phyloP scores from a whole-genome alignment of 805 yeast species.

The Yarrowia yakushimensis region DNA sequence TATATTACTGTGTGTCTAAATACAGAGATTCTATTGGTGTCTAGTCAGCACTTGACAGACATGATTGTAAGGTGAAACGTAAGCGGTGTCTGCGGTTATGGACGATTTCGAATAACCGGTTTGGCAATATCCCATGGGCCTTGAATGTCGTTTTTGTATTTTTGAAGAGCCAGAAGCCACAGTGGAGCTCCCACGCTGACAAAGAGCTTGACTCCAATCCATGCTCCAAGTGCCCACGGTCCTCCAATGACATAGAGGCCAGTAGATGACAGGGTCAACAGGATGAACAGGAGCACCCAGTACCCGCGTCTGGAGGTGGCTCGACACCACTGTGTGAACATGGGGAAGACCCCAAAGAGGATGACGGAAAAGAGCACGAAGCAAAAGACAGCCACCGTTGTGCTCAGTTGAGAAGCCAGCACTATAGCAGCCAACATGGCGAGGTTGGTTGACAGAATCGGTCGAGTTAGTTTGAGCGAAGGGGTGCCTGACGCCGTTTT shows the following conservation, averaged over 20 bases:
- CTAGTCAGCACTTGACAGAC: constrained; percentile 25
- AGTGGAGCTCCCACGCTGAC: constrained; percentile 61
- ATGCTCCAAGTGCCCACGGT: constrained; percentile 42
- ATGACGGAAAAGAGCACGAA: constrained; percentile 74
- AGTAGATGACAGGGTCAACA: constrained; percentile 29
- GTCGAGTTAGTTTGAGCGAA: constrained; percentile 33
- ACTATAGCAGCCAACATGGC: constrained; percentile 84
- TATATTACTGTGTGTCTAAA: background rate
- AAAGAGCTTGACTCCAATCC: constrained; percentile 49
- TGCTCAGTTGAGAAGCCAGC: constrained; percentile 76
- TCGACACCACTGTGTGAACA: constrained; percentile 60
- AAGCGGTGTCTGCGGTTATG: background rate
- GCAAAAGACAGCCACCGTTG: constrained; percentile 75
- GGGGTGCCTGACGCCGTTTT: constrained; percentile 31
- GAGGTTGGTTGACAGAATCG: constrained; percentile 72
- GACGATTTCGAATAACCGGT: constrained; percentile 48
- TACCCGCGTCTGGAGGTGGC: constrained; percentile 36
- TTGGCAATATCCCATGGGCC: constrained; percentile 94
- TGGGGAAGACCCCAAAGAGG: constrained; percentile 67
- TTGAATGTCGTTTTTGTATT: constrained; percentile 76
- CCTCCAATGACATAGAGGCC: constrained; percentile 44
- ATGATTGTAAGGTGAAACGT: background rate
- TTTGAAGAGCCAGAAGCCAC: constrained; percentile 67
- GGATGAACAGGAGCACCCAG: constrained; percentile 32
- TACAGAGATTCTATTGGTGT: background rate